Evolutionary conservation across 805 yeast species (phyloP).

Genomic region (Candida xiaguanensis): DNA sequence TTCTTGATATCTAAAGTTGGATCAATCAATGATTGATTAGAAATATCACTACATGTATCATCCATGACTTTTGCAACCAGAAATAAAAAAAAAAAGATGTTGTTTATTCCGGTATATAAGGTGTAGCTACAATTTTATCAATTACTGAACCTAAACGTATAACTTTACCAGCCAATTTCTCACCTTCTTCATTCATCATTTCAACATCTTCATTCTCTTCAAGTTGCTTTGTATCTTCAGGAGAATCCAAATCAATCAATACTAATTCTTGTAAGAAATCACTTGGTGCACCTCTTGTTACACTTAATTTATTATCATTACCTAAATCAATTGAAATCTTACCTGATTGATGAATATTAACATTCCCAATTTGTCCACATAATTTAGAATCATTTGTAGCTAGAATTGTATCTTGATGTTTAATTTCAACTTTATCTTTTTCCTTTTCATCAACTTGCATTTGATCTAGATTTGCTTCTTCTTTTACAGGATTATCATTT

Average conservation of each 20-base stretch:
- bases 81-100: neutral
- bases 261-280: conserved; percentile 73
- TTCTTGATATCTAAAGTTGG: conserved; percentile 1
- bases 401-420: neutral
- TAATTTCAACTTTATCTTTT: conserved; percentile 13
- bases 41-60: neutral
- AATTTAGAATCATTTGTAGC: conserved; percentile 1
- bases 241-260: conserved; percentile 39
- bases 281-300: conserved; percentile 66
- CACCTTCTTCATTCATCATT: conserved; percentile 20
- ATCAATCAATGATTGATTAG: neutral
- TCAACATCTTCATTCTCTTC: conserved; percentile 18
- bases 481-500: conserved; percentile 9
- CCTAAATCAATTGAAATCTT: conserved; percentile 74
- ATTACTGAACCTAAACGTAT: conserved; percentile 27
- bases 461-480: conserved; percentile 8
- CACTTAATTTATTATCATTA: conserved; percentile 56
- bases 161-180: conserved; percentile 19
- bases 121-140: conserved; percentile 31
- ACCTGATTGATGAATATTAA: conserved; percentile 82
- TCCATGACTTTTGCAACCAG: conserved; percentile 7
- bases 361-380: conserved; percentile 64
- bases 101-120: conserved; percentile 13
- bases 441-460: neutral
- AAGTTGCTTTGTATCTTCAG: neutral